phyloP scores from a whole-genome alignment of 2,329 filamentous ascomycete species.

The Cladobotryum protrusum region DNA sequence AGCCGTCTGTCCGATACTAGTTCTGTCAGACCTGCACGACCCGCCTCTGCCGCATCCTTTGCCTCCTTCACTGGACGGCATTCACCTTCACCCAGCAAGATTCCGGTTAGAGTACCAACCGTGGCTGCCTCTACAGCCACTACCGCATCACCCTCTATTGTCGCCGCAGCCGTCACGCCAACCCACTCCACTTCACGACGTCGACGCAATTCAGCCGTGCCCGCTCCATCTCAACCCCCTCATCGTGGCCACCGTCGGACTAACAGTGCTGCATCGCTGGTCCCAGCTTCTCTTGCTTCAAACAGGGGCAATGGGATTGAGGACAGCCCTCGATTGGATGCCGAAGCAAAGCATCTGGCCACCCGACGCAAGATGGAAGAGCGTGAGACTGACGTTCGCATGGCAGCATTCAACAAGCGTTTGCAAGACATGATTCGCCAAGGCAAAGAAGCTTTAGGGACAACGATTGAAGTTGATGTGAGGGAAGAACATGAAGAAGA shows the following conservation, averaged over 20 bases:
- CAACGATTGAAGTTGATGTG: conserved; percentile 58
- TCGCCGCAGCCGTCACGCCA: conserved; percentile 16
- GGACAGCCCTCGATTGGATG: conserved; percentile 45
- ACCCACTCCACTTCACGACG: conserved; percentile 14
- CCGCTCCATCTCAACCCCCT: conserved; percentile 2
- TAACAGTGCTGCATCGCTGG: conserved; percentile 29
- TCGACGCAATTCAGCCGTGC: conserved; percentile 9
- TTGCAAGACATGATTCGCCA: conserved; percentile 83
- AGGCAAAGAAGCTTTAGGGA: conserved; percentile 78
- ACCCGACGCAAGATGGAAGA: conserved; percentile 68
- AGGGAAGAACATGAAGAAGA: conserved; percentile 30
- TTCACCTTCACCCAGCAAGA: conserved; percentile 36
- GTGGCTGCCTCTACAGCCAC: conserved; percentile 1
- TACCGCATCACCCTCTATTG: conserved; percentile 12
- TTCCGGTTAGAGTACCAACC: conserved; percentile 27
- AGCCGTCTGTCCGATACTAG: conserved; percentile 38
- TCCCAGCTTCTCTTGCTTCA: conserved; percentile 34
- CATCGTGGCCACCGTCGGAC: conserved; percentile 35
- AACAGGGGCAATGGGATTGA: conserved; percentile 20
- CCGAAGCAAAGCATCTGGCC: conserved; percentile 68
- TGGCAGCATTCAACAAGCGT: conserved; percentile 72
- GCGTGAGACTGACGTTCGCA: conserved; percentile 68
- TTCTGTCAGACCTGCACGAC: conserved; percentile 13
- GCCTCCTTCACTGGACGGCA: conserved; percentile 20
- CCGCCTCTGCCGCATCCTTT: conserved; percentile 27